These are phyloP conservation scores for Kurtzmaniella quercitrusa DNA, from an alignment of 1,139 yeast species.

Conservation along the genomic window DNA sequence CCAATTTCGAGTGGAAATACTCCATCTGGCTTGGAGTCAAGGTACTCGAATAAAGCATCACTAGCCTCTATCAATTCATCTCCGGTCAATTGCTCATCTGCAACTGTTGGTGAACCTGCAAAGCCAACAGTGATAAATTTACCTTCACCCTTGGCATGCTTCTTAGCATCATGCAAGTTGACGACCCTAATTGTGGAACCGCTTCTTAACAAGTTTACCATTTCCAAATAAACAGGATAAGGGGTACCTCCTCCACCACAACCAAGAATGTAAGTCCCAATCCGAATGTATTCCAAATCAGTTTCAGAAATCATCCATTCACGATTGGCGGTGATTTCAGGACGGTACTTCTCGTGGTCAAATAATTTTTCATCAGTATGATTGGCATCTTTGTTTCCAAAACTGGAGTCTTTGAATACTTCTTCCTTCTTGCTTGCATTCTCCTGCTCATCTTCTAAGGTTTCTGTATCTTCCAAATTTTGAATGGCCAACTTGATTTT, in stretches of 20 bases:
- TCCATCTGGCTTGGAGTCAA: conserved; percentile 19
- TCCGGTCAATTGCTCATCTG: conserved; percentile 38
- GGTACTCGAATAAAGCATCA: conserved; percentile 21
- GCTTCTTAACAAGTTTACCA: conserved; percentile 23
- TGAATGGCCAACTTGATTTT: conserved; percentile 12
- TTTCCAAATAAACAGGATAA: conserved; percentile 33
- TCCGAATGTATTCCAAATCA: conserved; percentile 37
- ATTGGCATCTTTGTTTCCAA: conserved; percentile 7
- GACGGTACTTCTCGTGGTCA: conserved; percentile 25
- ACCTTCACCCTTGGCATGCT: conserved; percentile 20
- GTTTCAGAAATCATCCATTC: conserved; percentile 37
- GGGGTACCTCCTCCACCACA: conserved; percentile 52
- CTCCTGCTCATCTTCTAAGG: conserved; percentile 7
- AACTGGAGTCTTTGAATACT: conserved; percentile 2
- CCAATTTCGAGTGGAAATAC: conserved; percentile 39
- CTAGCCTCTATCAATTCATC: conserved; percentile 30
- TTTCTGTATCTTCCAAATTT: conserved; percentile 6
- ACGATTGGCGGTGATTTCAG: conserved; percentile 23
- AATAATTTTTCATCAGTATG: conserved; percentile 10
- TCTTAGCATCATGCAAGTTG: conserved; percentile 23
- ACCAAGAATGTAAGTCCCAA: conserved; percentile 44
- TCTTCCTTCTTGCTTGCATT: conserved; percentile 1
- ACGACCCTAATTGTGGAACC: conserved; percentile 32
- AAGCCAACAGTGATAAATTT: conserved; percentile 32
- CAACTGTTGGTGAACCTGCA: conserved; percentile 46